A percentile compares a stretch with the other conserved stretches of the same genome.
Conservation (phyloP, 176 grass and related monocot species). For the Musa acuminata region DNA sequence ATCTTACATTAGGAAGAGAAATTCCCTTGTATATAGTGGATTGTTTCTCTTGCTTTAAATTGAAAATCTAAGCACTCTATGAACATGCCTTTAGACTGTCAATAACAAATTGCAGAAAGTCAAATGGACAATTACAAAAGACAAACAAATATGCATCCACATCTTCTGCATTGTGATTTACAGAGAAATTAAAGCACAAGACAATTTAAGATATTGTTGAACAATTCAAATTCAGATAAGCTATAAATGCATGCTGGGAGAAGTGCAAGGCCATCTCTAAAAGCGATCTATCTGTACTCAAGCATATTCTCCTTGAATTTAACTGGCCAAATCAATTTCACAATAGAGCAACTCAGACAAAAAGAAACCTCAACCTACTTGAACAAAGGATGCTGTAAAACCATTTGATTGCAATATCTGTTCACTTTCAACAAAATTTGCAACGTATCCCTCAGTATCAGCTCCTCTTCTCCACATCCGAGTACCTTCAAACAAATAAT, state of each 20-base stretch:
- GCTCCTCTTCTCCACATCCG: constrained; percentile 93
- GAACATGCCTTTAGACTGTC: neutral
- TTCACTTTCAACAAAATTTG: constrained; percentile 89
- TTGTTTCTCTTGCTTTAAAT: no score
- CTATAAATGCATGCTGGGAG: neutral
- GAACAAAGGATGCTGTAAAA: constrained; percentile 81
- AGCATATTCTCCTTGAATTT: neutral
- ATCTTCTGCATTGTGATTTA: neutral
- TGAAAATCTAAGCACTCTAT: neutral
- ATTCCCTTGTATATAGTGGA: neutral
- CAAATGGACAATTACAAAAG: neutral
- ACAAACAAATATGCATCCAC: neutral
- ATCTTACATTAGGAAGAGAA: neutral
- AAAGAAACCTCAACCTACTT: constrained; percentile 47
- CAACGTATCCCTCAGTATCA: constrained; percentile 74
- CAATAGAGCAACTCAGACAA: neutral
- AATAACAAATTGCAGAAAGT: neutral
- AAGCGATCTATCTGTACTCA: neutral
- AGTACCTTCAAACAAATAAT: constrained; percentile 54
- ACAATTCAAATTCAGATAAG: neutral
- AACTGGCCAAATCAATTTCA: neutral
- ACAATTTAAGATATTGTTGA: neutral
- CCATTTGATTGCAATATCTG: constrained; percentile 79
- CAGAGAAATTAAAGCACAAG: neutral
- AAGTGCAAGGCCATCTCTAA: neutral